Conservation (phyloP, 2,329 filamentous ascomycete genomes). For the Exophiala oligosperma region DNA sequence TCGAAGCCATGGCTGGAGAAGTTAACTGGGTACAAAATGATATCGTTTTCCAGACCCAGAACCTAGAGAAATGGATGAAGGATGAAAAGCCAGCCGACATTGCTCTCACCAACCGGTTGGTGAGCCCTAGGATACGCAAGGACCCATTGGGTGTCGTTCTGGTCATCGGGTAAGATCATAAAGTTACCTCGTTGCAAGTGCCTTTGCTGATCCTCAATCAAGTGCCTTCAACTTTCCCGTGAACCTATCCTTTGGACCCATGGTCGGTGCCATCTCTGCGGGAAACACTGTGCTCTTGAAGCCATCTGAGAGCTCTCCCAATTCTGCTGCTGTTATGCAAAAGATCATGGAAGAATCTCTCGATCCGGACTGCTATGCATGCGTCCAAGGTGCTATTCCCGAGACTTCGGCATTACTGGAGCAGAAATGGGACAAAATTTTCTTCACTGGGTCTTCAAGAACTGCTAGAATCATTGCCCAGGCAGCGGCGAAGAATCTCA, state of each 20-base stretch:
- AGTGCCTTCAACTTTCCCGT: constrained; percentile 92
- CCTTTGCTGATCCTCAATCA: constrained; percentile 9
- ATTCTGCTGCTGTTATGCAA: constrained; percentile 74
- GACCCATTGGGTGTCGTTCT: constrained; percentile 82
- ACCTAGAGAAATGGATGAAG: constrained; percentile 77
- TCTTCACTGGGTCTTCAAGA: constrained; percentile 79
- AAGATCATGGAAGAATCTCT: constrained; percentile 74
- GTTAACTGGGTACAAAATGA: constrained; percentile 78
- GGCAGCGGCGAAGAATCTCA: constrained; percentile 85
- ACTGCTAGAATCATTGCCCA: constrained; percentile 87
- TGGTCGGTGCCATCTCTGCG: constrained; percentile 87
- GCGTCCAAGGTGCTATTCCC: constrained; percentile 77
- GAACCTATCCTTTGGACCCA: constrained; percentile 72
- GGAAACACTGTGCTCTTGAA: constrained; percentile 90
- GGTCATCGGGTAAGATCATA: constrained; percentile 67
- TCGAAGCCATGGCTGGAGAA: constrained; percentile 74
- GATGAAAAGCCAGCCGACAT: constrained; percentile 77
- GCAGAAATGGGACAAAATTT: constrained; percentile 96
- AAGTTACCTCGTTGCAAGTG: constrained; percentile 1
- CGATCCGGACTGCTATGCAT: constrained; percentile 72
- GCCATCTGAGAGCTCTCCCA: constrained; percentile 79
- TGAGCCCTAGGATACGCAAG: constrained; percentile 77
- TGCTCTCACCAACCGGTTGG: constrained; percentile 63
- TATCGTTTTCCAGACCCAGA: constrained; percentile 73
- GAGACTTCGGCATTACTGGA: constrained; percentile 81